Base-by-base conservation (phyloP, 2,329 filamentous ascomycete species). In the Neopestalotiopsis clavispora region DNA sequence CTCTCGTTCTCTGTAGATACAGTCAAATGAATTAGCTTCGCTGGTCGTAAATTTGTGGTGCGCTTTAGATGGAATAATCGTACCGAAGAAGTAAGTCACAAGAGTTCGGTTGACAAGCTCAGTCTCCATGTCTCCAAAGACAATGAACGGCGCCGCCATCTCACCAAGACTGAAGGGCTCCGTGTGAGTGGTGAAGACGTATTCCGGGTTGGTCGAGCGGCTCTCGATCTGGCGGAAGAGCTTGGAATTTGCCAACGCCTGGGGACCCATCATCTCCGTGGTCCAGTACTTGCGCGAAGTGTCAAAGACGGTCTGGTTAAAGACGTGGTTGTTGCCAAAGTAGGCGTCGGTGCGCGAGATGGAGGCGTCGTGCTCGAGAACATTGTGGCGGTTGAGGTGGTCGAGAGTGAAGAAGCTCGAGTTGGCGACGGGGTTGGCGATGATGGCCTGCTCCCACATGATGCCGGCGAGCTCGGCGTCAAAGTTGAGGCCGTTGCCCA, bases 81-180 rank as follows among this genome's bases (percentile, higher is more conserved):
- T 72, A 84, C 83, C 75, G 68, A 86, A 85, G 67, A 85, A 84
- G 61, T 81, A 87, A 60, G 83, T 80, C 0, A 86, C 79, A 6
- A 82, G 67, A 0, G 72, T 72, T 66, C 79, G 76, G 6, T 81
- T 75, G 2, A 84, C 85, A 0, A 79, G 84, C 0, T 76, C 80
- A 1, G 75, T 63, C 0, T 75, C 68, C 4, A 80, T 74, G 71
- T 86, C 81, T 1, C 86, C 86, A 63, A 88, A 84, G 0, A 79
- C 82, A 17, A 87, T 77, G n/a, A 88, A 78, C 0, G 83, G 84
- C 3, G 85, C 85, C 4, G 82, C 80, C 0, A 86, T 72, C 76
- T 88, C 86, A 4, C 86, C 86, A 1, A 85, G 74, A 68, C 82
- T 85, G 70, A 87, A 87, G 9, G 76, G 68, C 69, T 85, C 81